A percentile compares a stretch with the other conserved stretches of the same genome.
These are phyloP conservation scores for grape (Vitis vinifera) DNA, from an alignment of 164 flowering plant genomes.

Conservation along the genomic window ASM3070453v1 NC_081806.1:5344501-5345000, in stretches of 20 bases:
- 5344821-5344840: background rate
- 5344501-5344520: constrained; percentile 62
- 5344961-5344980: constrained; percentile 90
- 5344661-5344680: background rate
- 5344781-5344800: background rate
- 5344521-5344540: background rate
- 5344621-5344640: background rate
- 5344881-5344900: background rate
- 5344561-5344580: background rate
- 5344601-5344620: too few species aligned
- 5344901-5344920: background rate
- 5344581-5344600: too few species aligned
- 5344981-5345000: constrained; percentile 85
- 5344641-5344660: background rate
- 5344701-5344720: background rate
- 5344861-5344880: background rate
- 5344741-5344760: background rate
- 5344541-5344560: constrained; percentile 4
- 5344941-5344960: constrained; percentile 84
- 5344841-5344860: background rate
- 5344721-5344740: background rate
- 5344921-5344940: constrained; percentile 67
- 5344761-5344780: background rate
- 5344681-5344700: background rate
- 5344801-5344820: background rate